Base-by-base conservation (phyloP, 2,329 filamentous ascomycete species). In the Aspergillus novofumigatus region DNA sequence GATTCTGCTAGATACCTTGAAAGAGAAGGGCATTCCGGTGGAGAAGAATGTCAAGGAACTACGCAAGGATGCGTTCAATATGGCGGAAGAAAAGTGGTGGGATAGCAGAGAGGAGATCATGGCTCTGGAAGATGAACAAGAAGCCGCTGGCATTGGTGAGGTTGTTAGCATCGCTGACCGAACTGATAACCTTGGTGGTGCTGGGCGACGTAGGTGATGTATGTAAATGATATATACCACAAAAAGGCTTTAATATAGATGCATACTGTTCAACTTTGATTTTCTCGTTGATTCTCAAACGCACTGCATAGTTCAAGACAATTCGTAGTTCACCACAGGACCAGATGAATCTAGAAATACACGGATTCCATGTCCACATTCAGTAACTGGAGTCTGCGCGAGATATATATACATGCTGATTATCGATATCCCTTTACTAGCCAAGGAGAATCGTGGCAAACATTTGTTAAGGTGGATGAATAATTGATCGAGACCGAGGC, bases 71-170 rank as follows among this genome's bases (percentile, higher is more conserved):
- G 94, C 92, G 1, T 99, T 97, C 72, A 88, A 91, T 69, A 82
- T 91, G 62, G 92, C 92, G 44, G 94, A 99, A 75, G 90, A 92
- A 77, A 96, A 96, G 74, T 99, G 94, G 94, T 99, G 94, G 94
- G 94, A 97, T 80, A 92, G 89, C 71, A 84, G 94, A 66, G 94
- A 99, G 78, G 93, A 97, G 77, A 90, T 99, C 63, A 89, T 87
- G 54, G 89, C 86, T 6, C 75, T 97, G 69, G 94, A 99, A 76
- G 93, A 97, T 75, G 93, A 97, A 78, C 92, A 97, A 78, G 93
- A 97, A 75, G 92, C 90, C 51, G 91, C 92, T 35, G 92, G 94
- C 9, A 97, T 97, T 73, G 90, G 92, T 17, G 94, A 97, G 78
- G 91, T 97, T 47, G 90, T 97, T 54, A 94, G 88, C 69, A 79